Conservation (phyloP, 1,139 yeast genomes). For the Sugiyamaella paludigena region DNA sequence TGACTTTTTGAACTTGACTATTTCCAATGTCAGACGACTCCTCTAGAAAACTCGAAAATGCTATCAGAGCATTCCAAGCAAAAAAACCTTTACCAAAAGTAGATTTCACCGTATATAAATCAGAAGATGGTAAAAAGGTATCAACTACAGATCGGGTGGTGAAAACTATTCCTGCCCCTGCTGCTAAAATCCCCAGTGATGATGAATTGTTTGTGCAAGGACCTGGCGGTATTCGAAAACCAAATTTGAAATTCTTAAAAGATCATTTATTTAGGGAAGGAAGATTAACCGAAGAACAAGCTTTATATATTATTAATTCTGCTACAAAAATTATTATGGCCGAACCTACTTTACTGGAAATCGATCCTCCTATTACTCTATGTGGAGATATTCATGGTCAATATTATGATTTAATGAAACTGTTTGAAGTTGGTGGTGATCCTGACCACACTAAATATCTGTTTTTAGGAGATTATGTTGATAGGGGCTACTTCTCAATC, state of each 20-base stretch:
- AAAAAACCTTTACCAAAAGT: slow-evolving; percentile 42
- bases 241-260: slow-evolving; percentile 67
- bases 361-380: slow-evolving; percentile 92
- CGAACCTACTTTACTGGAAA: slow-evolving; percentile 77
- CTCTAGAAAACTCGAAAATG: slow-evolving; percentile 46
- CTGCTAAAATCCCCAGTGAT: slow-evolving; percentile 62
- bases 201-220: slow-evolving; percentile 64
- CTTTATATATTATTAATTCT: slow-evolving; percentile 58
- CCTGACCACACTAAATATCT: slow-evolving; percentile 73
- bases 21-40: slow-evolving; percentile 3
- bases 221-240: slow-evolving; percentile 42
- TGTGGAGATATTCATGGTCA: slow-evolving; percentile 98
- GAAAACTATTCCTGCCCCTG: slow-evolving; percentile 65
- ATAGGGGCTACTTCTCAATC: slow-evolving; percentile 87
- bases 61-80: slow-evolving; percentile 66
- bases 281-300: slow-evolving; percentile 69
- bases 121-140: slow-evolving; percentile 67
- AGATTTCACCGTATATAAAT: slow-evolving; percentile 56
- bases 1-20: too few relatives aligned
- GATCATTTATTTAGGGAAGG: slow-evolving; percentile 83
- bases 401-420: slow-evolving; percentile 82
- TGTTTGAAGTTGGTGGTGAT: slow-evolving; percentile 93
- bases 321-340: slow-evolving; percentile 65
- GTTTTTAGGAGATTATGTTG: slow-evolving; percentile 94
- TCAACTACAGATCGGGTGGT: slow-evolving; percentile 72